These are phyloP conservation scores for Exophiala sp. DNA, from an alignment of 2,329 filamentous ascomycete genomes.

Conservation along the genomic window DNA sequence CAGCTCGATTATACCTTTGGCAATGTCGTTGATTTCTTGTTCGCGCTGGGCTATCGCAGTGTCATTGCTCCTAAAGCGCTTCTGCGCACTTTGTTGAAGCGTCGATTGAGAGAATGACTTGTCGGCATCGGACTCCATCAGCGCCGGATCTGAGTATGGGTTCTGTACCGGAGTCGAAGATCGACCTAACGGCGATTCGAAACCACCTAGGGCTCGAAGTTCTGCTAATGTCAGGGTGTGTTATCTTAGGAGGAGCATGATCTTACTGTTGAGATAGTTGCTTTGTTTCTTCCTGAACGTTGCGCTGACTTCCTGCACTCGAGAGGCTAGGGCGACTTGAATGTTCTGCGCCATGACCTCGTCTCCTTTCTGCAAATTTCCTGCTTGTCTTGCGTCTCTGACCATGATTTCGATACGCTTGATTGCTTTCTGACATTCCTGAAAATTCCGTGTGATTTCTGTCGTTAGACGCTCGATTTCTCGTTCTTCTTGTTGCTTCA, in stretches of 20 bases:
- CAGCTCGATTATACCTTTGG: slow-evolving; percentile 94
- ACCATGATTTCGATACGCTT: slow-evolving; percentile 85
- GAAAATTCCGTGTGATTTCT: slow-evolving; percentile 82
- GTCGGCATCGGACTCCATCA: slow-evolving; percentile 92
- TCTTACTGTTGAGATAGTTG: slow-evolving; percentile 84
- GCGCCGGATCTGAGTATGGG: slow-evolving; percentile 76
- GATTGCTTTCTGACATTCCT: slow-evolving; percentile 84
- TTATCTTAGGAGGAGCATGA: too few species aligned
- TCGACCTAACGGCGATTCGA: slow-evolving; percentile 44
- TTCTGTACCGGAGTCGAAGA: slow-evolving; percentile 54
- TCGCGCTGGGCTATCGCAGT: slow-evolving; percentile 85
- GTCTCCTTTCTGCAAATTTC: slow-evolving; percentile 71
- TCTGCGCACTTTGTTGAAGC: slow-evolving; percentile 70
- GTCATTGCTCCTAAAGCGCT: slow-evolving; percentile 66
- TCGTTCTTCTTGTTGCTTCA: slow-evolving; percentile 79
- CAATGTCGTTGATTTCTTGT: slow-evolving; percentile 95
- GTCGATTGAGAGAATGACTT: slow-evolving; percentile 87
- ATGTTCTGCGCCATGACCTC: slow-evolving; percentile 96
- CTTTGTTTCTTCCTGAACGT: slow-evolving; percentile 96
- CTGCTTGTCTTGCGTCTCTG: slow-evolving; percentile 69
- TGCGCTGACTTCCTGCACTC: slow-evolving; percentile 88
- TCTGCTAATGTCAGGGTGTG: slow-evolving; percentile 46
- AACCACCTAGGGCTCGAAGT: slow-evolving; percentile 68
- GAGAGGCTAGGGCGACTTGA: slow-evolving; percentile 80
- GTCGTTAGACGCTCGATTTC: slow-evolving; percentile 90